phyloP scores from a whole-genome alignment of 345 rosid genomes.

The Euphorbia pulcherrima region DNA sequence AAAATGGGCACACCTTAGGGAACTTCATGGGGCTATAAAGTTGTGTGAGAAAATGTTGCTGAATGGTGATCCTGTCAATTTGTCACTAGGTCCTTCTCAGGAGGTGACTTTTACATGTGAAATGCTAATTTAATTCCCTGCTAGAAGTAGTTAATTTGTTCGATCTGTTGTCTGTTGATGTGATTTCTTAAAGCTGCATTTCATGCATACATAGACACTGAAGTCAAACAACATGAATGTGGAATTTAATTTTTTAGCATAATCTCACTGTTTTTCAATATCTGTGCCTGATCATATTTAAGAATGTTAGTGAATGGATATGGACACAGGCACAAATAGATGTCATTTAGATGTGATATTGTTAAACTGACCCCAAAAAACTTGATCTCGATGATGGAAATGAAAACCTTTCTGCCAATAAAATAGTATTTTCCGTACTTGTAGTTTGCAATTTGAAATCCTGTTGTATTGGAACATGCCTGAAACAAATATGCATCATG shows the following conservation, averaged over 20 bases:
- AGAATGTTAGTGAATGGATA: too few relatives aligned
- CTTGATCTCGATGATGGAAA: background rate
- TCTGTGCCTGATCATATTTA: background rate
- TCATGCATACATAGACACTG: background rate
- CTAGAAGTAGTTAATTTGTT: background rate
- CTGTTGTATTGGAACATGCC: background rate
- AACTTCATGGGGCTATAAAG: conserved; percentile 78
- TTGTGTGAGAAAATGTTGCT: conserved; percentile 64
- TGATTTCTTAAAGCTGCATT: background rate
- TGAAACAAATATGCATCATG: background rate
- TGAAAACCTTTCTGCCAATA: background rate
- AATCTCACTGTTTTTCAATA: background rate
- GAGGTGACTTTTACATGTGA: conserved; percentile 44
- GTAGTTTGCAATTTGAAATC: background rate
- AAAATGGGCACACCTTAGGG: conserved; percentile 93
- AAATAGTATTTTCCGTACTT: background rate
- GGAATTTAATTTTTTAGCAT: background rate
- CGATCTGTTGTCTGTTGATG: conserved; percentile 4
- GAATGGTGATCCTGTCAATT: conserved; percentile 42
- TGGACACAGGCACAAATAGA: too few relatives aligned
- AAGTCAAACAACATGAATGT: background rate
- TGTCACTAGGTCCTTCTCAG: conserved; percentile 56
- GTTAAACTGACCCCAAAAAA: background rate
- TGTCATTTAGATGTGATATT: background rate
- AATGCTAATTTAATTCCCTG: background rate